Conservation (phyloP, 495 filamentous ascomycete species). For the Hypoxylon lenormandii region DNA sequence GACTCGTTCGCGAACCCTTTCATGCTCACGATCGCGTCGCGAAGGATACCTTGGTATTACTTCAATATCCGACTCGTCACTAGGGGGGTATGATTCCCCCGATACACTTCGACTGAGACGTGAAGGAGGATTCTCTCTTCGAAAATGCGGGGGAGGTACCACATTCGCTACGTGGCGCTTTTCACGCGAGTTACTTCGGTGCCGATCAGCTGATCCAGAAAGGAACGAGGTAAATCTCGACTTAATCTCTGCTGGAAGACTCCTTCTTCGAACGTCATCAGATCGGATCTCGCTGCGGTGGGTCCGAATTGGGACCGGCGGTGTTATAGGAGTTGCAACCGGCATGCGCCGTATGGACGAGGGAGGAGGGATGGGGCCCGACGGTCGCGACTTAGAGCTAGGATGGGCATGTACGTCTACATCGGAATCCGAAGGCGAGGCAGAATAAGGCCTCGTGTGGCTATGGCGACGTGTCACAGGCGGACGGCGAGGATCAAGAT, state of each 20-base stretch:
- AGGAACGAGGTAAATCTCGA: constrained; percentile 49
- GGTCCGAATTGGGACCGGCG: constrained; percentile 31
- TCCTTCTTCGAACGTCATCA: constrained; percentile 45
- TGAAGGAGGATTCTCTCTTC: constrained; percentile 34
- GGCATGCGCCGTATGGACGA: constrained; percentile 47
- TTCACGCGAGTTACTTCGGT: constrained; percentile 48
- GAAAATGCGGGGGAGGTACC: constrained; percentile 34
- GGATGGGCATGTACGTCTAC: constrained; percentile 37
- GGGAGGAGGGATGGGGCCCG: constrained; percentile 41
- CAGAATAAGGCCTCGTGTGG: constrained; percentile 42
- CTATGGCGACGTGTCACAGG: constrained; percentile 47
- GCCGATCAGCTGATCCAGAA: constrained; percentile 39
- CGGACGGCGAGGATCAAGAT: constrained; percentile 45
- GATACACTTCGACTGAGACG: constrained; percentile 49
- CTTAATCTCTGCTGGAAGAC: constrained; percentile 46
- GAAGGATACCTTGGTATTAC: constrained; percentile 29
- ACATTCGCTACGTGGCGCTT: constrained; percentile 15
- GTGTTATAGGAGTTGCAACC: constrained; percentile 28
- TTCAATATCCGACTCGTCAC: constrained; percentile 48
- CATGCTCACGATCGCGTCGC: constrained; percentile 43
- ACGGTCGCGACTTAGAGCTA: constrained; percentile 30
- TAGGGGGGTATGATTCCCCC: constrained; percentile 42
- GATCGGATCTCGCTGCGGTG: constrained; percentile 43
- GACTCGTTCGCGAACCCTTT: constrained; percentile 45
- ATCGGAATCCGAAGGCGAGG: constrained; percentile 37